Evolutionary conservation across 1,284 basidiomycete species (phyloP), one percentile per base, ranked within the genome.

Genomic region (Cutaneotrichosporon dermatis): DNA sequence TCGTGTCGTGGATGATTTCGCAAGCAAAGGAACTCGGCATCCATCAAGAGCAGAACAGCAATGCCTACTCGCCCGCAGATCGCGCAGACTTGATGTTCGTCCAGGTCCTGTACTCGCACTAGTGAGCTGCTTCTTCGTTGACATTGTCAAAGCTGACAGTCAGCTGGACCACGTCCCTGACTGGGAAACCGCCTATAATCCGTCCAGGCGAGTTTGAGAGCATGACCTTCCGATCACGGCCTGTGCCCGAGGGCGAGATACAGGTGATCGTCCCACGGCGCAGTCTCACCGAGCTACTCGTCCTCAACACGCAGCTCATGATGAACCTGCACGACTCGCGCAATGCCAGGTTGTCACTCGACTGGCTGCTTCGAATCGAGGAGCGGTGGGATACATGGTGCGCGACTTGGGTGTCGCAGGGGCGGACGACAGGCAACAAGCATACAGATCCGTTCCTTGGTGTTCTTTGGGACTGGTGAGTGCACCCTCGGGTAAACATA

Each of bases 171-270:
- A 58, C 62, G 0, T 55, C 56, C 1, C 59, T 60, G 2, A 52
- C 50, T 4, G 50, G 44, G 4, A 44, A 51, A 9, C 35, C 60
- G 4, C 63, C 60, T 1, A 45, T 62, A 45, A 56, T 62, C 40
- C 46, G 54, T n/a, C 60, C 63, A 7, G 61, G 61, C 36, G 63
- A 65, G 54, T 65, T 62, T 54, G 63, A 65, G 51, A 54, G 34
- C 40, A 58, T 60, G 54, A 51, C 55, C 12, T 61, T 61, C 44
- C 52, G 56, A 2, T 61, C 60, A 9, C 56, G 60, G 12, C 60
- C 60, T 5, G 49, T 58, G 5, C 3, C 42, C 3, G 60, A 61
- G 8, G 37, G 12, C 48, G 56, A 55, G 42, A 36, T 46, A 1
- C 43, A 42, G 8, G 50, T 63, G 3, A 48, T 64, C 25, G 58